These are phyloP conservation scores for Hirschfeldia incana DNA, from an alignment of 345 rosid species.

Conservation along the genomic window DNA sequence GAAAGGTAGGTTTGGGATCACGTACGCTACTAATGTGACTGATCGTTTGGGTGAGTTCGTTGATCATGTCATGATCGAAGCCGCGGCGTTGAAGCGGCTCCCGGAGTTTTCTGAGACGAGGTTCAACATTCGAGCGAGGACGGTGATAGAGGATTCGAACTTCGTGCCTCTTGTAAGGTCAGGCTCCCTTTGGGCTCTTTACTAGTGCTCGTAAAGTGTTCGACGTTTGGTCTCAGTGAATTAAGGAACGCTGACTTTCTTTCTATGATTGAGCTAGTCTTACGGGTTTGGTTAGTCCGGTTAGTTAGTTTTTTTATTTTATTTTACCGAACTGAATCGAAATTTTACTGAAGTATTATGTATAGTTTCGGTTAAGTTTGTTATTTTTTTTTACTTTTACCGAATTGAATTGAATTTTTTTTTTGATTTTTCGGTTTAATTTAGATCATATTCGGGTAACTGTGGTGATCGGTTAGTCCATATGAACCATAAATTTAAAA, in stretches of 20 bases:
- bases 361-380: no score
- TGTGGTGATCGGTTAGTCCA: not conserved
- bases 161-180: conserved; percentile 84
- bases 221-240: conserved; percentile 12
- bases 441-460: no score
- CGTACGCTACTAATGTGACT: conserved; percentile 70
- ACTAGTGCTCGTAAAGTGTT: conserved; percentile 27
- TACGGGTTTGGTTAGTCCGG: not conserved
- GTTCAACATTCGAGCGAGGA: conserved; percentile 61
- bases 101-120: conserved; percentile 55
- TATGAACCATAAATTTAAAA: not conserved
- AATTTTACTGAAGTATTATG: no score
- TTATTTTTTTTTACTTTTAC: no score
- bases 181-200: not conserved
- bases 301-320: not conserved
- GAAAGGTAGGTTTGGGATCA: conserved; percentile 83
- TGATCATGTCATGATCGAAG: conserved; percentile 78
- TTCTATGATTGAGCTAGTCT: not conserved
- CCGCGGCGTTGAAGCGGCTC: conserved; percentile 66
- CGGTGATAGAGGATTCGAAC: conserved; percentile 58
- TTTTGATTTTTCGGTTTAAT: no score
- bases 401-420: no score
- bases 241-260: not conserved
- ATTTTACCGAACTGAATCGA: not conserved
- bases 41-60: conserved; percentile 55